These are phyloP conservation scores for Colletotrichum agaves DNA, from an alignment of 2,329 filamentous ascomycete species.

Conservation along the genomic window DNA sequence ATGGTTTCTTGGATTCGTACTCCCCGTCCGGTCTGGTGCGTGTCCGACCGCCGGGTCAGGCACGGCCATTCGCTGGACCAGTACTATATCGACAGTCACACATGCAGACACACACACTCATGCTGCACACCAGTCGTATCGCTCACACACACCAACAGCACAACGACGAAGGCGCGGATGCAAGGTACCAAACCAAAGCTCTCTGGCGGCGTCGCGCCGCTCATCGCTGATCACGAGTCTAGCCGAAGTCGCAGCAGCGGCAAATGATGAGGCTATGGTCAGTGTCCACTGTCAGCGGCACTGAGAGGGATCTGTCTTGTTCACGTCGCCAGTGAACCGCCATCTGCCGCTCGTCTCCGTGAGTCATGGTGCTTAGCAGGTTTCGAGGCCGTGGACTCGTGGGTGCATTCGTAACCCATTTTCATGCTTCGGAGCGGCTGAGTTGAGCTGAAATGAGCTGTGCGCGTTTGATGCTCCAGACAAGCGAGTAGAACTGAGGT, in stretches of 20 bases:
- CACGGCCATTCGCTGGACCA: slow-evolving; percentile 34
- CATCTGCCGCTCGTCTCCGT: slow-evolving; percentile 29
- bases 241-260: slow-evolving; percentile 26
- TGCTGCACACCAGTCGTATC: slow-evolving; percentile 38
- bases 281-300: slow-evolving; percentile 24
- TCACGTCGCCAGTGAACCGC: slow-evolving; percentile 12
- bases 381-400: slow-evolving; percentile 19
- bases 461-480: slow-evolving; percentile 7
- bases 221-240: slow-evolving; percentile 17
- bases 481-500: slow-evolving; percentile 6
- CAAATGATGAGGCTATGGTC: slow-evolving; percentile 26
- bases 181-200: slow-evolving; percentile 32
- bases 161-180: slow-evolving; percentile 25
- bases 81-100: slow-evolving; percentile 35
- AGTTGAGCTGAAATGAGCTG: slow-evolving; percentile 6
- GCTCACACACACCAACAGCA: slow-evolving; percentile 22
- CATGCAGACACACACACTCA: slow-evolving; percentile 30
- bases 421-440: slow-evolving; percentile 29
- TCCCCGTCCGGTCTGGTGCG: slow-evolving; percentile 27
- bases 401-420: slow-evolving; percentile 28
- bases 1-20: slow-evolving; percentile 34
- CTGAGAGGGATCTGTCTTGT: slow-evolving; percentile 11
- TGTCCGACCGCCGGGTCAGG: slow-evolving; percentile 28
- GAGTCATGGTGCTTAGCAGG: slow-evolving; percentile 16
- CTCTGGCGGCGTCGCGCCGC: slow-evolving; percentile 23